Evolutionary conservation across 192 early-diverging fungal genomes (phyloP), one percentile per base, ranked within the genome.

Genomic region (Geranomyces variabilis): DNA sequence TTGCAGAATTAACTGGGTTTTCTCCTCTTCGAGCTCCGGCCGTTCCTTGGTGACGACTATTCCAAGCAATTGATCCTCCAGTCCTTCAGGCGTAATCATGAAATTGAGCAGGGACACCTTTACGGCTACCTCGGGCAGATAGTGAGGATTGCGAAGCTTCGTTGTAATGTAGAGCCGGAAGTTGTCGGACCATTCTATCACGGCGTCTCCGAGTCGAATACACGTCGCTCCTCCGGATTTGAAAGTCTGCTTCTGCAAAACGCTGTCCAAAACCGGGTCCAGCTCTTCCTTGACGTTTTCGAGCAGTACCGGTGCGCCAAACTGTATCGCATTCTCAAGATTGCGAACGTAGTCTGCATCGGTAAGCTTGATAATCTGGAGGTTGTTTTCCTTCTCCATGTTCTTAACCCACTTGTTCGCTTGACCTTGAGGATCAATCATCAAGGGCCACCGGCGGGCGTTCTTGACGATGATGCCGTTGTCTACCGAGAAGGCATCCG

Each of bases 221-320:
- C 82, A 89, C 26, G 75, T 74, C n/a, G 82, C 77, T 7, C 87
- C 87, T 8, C 86, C 87, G 19, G 84, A 86, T 65, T 83, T 83
- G 77, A 89, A 89, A 4, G 82, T 87, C 33, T 84, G 81, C 58
- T 89, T 89, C 69, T 88, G 86, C 46, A 89, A 73, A 8, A 89
- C 71, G 22, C 81, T 79, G 62, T 86, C 86, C 30, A 89, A 73
- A 45, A 89, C 82, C 5, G 87, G 87, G 70, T 89, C 87, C 21
- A 89, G 73, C 70, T 89, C 87, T 71, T 89, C 87, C 62, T 89
- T 89, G 33, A 89, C 82, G 56, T 89, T 89, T 70, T 89, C 87
- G 6, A 89, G 73, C 61, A 89, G 71, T 12, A 89, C 87, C 24
- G 86, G 84, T 26, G 76, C 69, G 22, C 87, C 86, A 66, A 88